These are phyloP conservation scores for Trifolium pratense DNA, from an alignment of 306 rosid species.

Conservation along the genomic window DNA sequence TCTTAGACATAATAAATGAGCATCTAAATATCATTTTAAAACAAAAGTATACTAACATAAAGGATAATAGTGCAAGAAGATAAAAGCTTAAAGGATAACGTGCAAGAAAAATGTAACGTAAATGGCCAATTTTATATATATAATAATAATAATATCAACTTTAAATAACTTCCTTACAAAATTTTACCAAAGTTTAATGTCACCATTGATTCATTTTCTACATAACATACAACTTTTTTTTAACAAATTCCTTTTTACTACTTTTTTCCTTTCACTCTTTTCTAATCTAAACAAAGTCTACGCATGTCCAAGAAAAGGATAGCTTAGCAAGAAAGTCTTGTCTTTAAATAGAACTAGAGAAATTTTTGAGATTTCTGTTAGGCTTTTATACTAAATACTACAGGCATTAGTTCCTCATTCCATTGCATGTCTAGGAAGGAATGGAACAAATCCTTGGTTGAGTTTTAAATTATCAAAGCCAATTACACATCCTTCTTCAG, in stretches of 20 bases:
- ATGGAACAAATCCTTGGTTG: conserved; percentile 34
- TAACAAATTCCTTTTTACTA: no score
- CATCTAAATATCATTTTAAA: no score
- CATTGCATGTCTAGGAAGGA: conserved; percentile 26
- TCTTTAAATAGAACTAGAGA: background rate
- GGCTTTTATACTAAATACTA: background rate
- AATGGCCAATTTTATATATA: no score
- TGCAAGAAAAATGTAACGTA: no score
- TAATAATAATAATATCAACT: no score
- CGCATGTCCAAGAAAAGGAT: background rate
- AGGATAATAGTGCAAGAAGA: no score
- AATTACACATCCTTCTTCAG: conserved; percentile 29
- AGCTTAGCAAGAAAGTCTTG: background rate
- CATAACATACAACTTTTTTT: background rate
- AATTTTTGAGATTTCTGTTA: background rate
- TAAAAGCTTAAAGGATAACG: no score
- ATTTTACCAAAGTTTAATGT: background rate
- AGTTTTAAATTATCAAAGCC: conserved; percentile 12
- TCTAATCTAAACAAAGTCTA: background rate
- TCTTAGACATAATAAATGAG: no score
- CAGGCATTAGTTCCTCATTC: conserved; percentile 36
- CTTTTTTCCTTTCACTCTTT: background rate
- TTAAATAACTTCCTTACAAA: background rate
- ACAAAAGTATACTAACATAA: no score
- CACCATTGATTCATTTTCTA: background rate